Percentiles rank a stretch among this genome's conserved stretches.
Conservation (phyloP, 108 stramenopile genomes). For the Nitzschia sp. region DNA sequence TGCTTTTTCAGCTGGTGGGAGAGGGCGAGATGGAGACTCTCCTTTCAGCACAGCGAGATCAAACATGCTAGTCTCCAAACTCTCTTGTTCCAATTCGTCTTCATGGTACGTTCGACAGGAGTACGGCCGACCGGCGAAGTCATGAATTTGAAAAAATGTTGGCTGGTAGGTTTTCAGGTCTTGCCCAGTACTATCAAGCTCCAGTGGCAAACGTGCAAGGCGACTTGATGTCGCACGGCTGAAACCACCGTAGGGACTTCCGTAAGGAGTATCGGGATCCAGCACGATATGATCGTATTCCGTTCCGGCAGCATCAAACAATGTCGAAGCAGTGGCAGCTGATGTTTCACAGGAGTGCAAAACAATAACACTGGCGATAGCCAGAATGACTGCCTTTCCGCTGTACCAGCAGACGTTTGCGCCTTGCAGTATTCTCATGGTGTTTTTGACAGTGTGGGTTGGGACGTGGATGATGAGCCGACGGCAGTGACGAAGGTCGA, state of each 20-base stretch:
- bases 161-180: constrained; percentile 30
- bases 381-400: no score
- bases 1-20: background rate
- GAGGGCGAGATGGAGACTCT: background rate
- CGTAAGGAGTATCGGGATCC: constrained; percentile 49
- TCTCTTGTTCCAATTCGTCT: constrained; percentile 61
- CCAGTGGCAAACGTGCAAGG: constrained; percentile 64
- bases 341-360: no score
- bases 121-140: constrained; percentile 55
- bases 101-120: constrained; percentile 72
- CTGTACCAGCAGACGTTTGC: no score
- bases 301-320: background rate
- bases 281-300: constrained; percentile 11
- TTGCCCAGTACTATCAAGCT: constrained; percentile 37
- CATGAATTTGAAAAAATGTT: constrained; percentile 54
- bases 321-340: background rate
- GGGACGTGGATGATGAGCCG: no score
- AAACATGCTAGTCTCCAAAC: constrained; percentile 68
- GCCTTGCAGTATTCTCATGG: no score
- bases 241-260: constrained; percentile 80
- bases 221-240: constrained; percentile 70
- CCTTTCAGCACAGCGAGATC: constrained; percentile 21
- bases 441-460: no score
- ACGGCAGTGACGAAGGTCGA: no score
- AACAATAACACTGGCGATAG: no score